Percentiles rank a stretch among this genome's conserved stretches.
Conservation (phyloP, 73 alveolate genomes). For the Halteria grandinella region DNA sequence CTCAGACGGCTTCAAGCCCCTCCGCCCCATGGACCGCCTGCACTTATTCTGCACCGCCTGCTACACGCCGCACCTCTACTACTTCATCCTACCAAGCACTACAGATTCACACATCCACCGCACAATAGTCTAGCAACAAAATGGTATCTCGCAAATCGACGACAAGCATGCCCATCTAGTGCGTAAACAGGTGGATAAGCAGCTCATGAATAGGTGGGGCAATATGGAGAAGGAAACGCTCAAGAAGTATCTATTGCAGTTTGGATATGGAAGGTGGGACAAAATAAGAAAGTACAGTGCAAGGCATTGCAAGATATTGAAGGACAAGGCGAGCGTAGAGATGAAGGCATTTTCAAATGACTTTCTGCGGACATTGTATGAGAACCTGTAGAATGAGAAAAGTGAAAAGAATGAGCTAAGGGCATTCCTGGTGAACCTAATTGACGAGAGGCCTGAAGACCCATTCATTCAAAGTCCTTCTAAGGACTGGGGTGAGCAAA, state of each 20-base stretch:
- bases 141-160: not conserved
- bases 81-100: slow-evolving; percentile 18
- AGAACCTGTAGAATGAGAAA: slow-evolving; percentile 74
- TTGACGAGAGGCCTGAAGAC: slow-evolving; percentile 95
- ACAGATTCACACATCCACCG: slow-evolving; percentile 15
- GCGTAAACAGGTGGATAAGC: no score
- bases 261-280: slow-evolving; percentile 95
- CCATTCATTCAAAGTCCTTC: slow-evolving; percentile 59
- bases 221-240: slow-evolving; percentile 70
- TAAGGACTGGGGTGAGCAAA: slow-evolving; percentile 96
- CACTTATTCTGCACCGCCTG: slow-evolving; percentile 31
- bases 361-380: slow-evolving; percentile 88
- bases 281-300: slow-evolving; percentile 78
- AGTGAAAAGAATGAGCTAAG: slow-evolving; percentile 89
- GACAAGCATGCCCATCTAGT: not conserved
- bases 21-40: slow-evolving; percentile 21
- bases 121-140: not conserved
- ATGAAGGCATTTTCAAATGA: slow-evolving; percentile 94
- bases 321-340: slow-evolving; percentile 84
- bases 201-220: no score
- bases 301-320: slow-evolving; percentile 47
- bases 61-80: slow-evolving; percentile 45
- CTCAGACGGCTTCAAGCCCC: not conserved
- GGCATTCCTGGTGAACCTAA: slow-evolving; percentile 84
- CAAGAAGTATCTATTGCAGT: slow-evolving; percentile 78